Evolutionary conservation across 2,329 filamentous ascomycete genomes (phyloP).

Genomic region (Paecilomyces variotii): DNA sequence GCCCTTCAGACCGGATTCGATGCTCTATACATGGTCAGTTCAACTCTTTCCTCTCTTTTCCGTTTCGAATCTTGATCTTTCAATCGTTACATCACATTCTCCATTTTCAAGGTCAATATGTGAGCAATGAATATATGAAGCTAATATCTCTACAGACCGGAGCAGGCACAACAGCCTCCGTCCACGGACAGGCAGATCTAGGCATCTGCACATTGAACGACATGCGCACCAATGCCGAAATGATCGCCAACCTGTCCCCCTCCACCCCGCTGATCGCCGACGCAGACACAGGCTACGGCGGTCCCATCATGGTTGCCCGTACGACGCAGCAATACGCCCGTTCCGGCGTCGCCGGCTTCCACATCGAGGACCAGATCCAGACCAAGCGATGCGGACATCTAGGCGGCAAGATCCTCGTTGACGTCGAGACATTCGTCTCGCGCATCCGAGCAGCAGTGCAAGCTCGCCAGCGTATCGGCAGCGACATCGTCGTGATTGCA

Average conservation of each 20-base stretch:
- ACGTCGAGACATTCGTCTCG: conserved; percentile 23
- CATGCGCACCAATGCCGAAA: conserved; percentile 49
- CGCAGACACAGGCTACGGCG: conserved; percentile 49
- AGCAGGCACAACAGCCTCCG: conserved; percentile 42
- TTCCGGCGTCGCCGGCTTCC: conserved; percentile 48
- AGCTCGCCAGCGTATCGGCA: conserved; percentile 20
- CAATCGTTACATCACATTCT: no score
- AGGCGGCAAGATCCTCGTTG: conserved; percentile 32
- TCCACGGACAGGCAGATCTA: conserved; percentile 43
- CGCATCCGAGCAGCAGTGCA: conserved; percentile 30
- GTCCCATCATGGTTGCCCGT: conserved; percentile 41
- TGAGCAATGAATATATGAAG: not conserved
- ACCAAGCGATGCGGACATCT: conserved; percentile 37
- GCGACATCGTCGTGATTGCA: conserved; percentile 23
- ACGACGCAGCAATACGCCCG: conserved; percentile 45
- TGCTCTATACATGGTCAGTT: conserved; percentile 43
- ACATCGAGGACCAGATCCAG: conserved; percentile 51
- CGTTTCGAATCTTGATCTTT: not conserved
- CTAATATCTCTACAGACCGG: conserved; percentile 34
- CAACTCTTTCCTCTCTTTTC: not conserved
- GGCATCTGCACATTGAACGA: conserved; percentile 45
- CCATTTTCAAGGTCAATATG: not conserved
- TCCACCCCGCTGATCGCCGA: conserved; percentile 46
- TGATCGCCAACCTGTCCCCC: conserved; percentile 45
- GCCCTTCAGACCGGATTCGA: conserved; percentile 43